phyloP scores from a whole-genome alignment of 2,329 filamentous ascomycete species.

The Bipolaris zeicola region DNA sequence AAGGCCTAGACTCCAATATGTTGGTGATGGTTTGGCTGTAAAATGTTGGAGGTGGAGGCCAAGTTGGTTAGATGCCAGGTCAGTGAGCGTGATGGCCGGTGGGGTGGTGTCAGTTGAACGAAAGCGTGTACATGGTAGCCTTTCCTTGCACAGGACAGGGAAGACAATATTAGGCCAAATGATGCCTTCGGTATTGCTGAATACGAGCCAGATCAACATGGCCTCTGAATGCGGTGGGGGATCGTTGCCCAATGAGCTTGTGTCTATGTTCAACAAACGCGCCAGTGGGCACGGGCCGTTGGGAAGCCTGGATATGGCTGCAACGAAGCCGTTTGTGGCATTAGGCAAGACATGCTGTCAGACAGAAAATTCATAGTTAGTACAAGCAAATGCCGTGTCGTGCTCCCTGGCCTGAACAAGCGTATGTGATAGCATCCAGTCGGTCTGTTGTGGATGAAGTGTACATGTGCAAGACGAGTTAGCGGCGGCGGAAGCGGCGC shows the following conservation, averaged over 20 bases:
- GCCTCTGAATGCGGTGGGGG: not conserved
- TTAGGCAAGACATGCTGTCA: not conserved
- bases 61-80: no score
- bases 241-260: slow-evolving; percentile 3
- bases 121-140: no score
- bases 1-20: no score
- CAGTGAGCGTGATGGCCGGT: no score
- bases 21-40: no score
- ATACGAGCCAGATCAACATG: not conserved
- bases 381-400: not conserved
- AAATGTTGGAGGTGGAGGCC: no score
- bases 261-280: not conserved
- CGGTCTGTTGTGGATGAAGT: no score
- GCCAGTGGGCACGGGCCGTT: not conserved
- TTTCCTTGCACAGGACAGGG: no score
- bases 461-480: not conserved
- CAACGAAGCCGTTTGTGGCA: not conserved
- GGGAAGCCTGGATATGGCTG: not conserved
- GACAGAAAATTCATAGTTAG: not conserved
- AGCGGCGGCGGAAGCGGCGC: slow-evolving; percentile 4
- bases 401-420: not conserved
- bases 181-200: not conserved
- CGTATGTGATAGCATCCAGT: no score
- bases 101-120: no score
- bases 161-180: not conserved